Evolutionary conservation across 495 filamentous ascomycete species (phyloP), one percentile per base, ranked within the genome.

Genomic region (Staphylotrichum longicolle): DNA sequence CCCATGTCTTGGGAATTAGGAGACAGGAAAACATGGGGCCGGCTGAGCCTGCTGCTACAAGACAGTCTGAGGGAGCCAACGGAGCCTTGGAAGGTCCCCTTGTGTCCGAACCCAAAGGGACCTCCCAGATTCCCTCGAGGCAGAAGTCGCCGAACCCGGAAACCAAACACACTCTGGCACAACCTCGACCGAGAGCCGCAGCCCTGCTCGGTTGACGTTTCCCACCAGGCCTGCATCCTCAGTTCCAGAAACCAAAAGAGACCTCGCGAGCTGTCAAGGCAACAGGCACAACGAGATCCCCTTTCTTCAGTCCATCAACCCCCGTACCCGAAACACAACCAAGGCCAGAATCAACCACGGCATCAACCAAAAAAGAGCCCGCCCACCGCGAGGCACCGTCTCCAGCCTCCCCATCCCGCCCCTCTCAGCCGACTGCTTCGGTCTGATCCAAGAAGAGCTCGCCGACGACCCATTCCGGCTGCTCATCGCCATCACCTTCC

Each of bases 401-500:
- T 87, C 89, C 0, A 84, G 82, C 65, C 82, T 89, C 10, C 87
- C 87, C 7, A 89, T 93, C 60, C 90, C 91, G 7, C 80, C 84
- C 0, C 84, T 93, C 44, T 75, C 82, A 32, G 74, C 81, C 1
- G 69, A 78, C 0, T 63, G 68, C 33, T 96, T 95, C 70, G 92
- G 92, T 0, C 79, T 96, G 14, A 83, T 95, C 41, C 92, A 96
- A 75, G 92, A 96, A 75, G 81, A 86, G 62, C 82, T 94, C 46
- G 83, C 87, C 3, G 69, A 78, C 57, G 75, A 88, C 50, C 89
- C 91, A 2, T 91, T 92, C 66, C 81, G 80, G 6, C 78, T 94
- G 6, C 81, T 94, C 12, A 77, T 94, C 46, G 88, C 86, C 12
- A 85, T 89, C 3, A 89, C 89, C 0, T 93, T 96, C 62, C 81